These are phyloP conservation scores for Phialocephala sp. DNA, from an alignment of 2,329 filamentous ascomycete genomes.

Conservation along the genomic window DNA sequence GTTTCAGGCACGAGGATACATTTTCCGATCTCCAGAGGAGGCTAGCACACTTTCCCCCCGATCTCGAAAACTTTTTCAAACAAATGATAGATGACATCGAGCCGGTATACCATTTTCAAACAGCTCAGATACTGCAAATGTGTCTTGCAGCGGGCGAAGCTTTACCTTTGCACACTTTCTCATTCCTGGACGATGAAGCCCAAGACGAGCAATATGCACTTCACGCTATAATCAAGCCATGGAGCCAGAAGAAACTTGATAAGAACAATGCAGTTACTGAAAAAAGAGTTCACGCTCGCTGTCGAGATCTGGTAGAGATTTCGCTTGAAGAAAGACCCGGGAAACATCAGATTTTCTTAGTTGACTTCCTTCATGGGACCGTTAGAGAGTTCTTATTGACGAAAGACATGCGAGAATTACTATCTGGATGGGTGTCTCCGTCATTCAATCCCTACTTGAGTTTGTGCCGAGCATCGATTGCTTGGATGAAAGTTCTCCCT, in stretches of 20 bases:
- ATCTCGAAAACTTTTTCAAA: background rate
- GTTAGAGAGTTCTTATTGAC: background rate
- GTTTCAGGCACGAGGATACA: slow-evolving; percentile 1
- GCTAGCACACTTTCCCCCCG: background rate
- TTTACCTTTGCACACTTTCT: background rate
- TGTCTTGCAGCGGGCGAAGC: background rate
- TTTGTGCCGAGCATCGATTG: background rate
- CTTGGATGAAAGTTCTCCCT: background rate
- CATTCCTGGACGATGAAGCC: background rate
- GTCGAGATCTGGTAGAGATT: background rate
- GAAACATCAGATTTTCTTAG: background rate
- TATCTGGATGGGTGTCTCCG: background rate
- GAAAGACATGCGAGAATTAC: background rate
- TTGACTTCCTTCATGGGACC: background rate
- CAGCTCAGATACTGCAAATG: background rate
- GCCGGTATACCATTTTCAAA: background rate
- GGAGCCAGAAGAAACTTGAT: background rate
- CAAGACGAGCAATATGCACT: background rate
- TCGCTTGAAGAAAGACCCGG: background rate
- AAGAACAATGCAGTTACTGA: background rate
- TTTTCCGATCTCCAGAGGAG: background rate
- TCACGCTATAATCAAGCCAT: background rate
- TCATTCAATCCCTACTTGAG: background rate
- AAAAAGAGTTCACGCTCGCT: background rate
- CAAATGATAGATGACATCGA: background rate